Percentiles rank a stretch among this genome's conserved stretches.
Evolutionary conservation across 768 basidiomycete species (phyloP).

Genomic region (Termitomyces sp.): DNA sequence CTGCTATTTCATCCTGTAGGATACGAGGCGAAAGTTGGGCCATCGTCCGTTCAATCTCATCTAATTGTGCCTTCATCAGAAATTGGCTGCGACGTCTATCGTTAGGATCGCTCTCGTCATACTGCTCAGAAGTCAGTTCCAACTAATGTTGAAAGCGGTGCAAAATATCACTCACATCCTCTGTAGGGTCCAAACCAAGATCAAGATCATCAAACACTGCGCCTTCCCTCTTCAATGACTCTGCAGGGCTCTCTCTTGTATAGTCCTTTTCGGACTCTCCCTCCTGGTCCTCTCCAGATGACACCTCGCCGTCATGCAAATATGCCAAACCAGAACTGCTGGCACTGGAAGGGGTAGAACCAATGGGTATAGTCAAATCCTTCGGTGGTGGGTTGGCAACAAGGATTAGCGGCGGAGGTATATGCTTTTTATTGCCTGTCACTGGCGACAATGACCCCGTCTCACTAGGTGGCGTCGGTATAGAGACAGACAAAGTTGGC

Average conservation of each 20-base stretch:
- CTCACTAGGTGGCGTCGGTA: conserved; percentile 38
- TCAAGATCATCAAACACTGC: conserved; percentile 53
- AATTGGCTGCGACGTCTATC: conserved; percentile 76
- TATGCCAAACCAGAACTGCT: conserved; percentile 47
- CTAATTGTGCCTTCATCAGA: conserved; percentile 70
- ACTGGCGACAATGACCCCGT: conserved; percentile 33
- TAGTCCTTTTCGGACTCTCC: conserved; percentile 40
- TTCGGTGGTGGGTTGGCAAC: conserved; percentile 32
- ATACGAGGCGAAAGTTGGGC: conserved; percentile 65
- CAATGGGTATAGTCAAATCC: conserved; percentile 33
- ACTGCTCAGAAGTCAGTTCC: conserved; percentile 37
- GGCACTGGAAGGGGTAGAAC: conserved; percentile 34
- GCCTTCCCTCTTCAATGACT: conserved; percentile 47
- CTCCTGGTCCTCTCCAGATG: conserved; percentile 33
- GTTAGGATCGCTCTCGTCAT: conserved; percentile 68
- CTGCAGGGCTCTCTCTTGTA: conserved; percentile 32
- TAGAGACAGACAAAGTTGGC: conserved; percentile 29
- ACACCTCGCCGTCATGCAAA: conserved; percentile 30
- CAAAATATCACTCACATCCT: conserved; percentile 35
- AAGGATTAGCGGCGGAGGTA: conserved; percentile 61
- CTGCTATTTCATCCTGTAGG: conserved; percentile 39
- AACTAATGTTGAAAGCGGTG: conserved; percentile 1
- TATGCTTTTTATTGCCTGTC: conserved; percentile 34
- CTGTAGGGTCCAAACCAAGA: conserved; percentile 45
- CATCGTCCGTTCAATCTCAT: conserved; percentile 77